Percentiles rank a stretch among this genome's conserved stretches.
phyloP scores from a whole-genome alignment of 768 basidiomycete genomes.

The Psilocybe sp. region DNA sequence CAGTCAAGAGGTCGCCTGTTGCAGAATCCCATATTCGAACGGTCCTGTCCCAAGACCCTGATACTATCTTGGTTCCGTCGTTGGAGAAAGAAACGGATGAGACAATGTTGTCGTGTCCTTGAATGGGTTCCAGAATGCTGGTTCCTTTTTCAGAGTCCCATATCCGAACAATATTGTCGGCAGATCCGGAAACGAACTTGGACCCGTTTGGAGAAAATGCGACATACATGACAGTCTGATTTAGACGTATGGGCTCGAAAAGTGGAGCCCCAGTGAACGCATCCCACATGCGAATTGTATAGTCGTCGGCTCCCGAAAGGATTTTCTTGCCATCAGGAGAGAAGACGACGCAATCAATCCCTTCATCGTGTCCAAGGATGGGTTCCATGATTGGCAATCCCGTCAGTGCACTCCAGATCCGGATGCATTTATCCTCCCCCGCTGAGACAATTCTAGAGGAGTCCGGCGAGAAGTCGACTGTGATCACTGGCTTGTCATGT shows the following conservation, averaged over 20 bases:
- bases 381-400: no score
- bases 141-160: neutral
- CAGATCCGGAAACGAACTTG: neutral
- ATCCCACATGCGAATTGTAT: conserved; percentile 24
- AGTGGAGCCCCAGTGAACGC: conserved; percentile 22
- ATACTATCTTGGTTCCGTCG: conserved; percentile 13
- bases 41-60: conserved; percentile 18
- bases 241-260: conserved; percentile 5
- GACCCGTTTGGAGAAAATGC: neutral
- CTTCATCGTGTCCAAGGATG: neutral
- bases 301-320: conserved; percentile 20
- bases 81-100: conserved; percentile 16
- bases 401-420: no score
- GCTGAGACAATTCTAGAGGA: neutral
- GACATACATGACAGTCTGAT: neutral
- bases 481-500: no score
- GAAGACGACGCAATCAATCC: conserved; percentile 6
- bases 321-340: conserved; percentile 19
- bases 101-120: conserved; percentile 16
- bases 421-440: no score
- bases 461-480: no score
- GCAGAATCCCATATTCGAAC: conserved; percentile 15
- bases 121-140: neutral
- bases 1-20: conserved; percentile 4
- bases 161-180: neutral